Conservation (phyloP, 495 filamentous ascomycete genomes). For the Penicillium alfredii region DNA sequence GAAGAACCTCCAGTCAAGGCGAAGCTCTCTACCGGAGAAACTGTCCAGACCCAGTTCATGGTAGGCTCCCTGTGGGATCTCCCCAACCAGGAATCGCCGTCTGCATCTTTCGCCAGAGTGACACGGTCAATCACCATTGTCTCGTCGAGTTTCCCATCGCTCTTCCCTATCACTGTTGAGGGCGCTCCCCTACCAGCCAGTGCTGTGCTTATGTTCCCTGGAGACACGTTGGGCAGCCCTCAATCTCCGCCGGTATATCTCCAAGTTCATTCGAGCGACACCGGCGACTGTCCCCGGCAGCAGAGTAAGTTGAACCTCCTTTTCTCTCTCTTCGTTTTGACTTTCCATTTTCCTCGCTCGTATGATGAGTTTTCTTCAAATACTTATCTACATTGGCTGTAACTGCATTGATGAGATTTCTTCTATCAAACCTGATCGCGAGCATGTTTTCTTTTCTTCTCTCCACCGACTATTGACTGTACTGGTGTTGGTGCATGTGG, state of each 20-base stretch:
- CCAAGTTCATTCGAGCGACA: slow-evolving; percentile 74
- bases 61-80: slow-evolving; percentile 46
- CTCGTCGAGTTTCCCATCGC: slow-evolving; percentile 53
- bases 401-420: slow-evolving; percentile 67
- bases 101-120: slow-evolving; percentile 25
- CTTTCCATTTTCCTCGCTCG: too few relatives aligned
- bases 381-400: slow-evolving; percentile 99
- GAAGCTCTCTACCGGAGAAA: slow-evolving; percentile 54
- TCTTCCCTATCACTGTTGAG: slow-evolving; percentile 70
- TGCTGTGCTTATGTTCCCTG: slow-evolving; percentile 66
- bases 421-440: slow-evolving; percentile 71
- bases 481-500: too few relatives aligned
- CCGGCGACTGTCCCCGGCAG: slow-evolving; percentile 76
- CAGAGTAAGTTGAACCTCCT: slow-evolving; percentile 67
- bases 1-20: slow-evolving; percentile 34
- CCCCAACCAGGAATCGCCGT: slow-evolving; percentile 13
- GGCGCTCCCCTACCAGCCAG: slow-evolving; percentile 68
- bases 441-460: slow-evolving; percentile 19
- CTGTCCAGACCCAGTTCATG: slow-evolving; percentile 50
- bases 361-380: slow-evolving; percentile 66
- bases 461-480: too few relatives aligned
- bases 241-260: slow-evolving; percentile 60
- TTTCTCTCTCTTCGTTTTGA: too few relatives aligned
- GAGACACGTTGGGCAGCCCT: slow-evolving; percentile 36
- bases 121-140: slow-evolving; percentile 55